Conservation (phyloP, 108 stramenopile species). For the Skeletonema costatum region DNA sequence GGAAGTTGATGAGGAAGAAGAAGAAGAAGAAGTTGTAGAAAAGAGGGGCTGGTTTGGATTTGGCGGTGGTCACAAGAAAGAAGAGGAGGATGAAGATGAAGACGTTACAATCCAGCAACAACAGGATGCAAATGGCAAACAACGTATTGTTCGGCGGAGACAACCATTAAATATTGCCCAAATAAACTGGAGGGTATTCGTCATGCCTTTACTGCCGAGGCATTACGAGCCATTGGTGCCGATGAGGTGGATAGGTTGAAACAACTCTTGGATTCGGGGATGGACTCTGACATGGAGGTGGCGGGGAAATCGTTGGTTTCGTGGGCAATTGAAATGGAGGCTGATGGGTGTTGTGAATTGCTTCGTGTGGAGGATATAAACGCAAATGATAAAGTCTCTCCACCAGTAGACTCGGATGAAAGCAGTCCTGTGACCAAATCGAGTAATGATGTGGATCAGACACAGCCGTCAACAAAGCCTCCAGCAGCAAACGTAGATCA, state of each 20-base stretch:
- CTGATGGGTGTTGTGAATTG: constrained; percentile 60
- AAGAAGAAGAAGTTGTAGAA: constrained; percentile 16
- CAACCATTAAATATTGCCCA: constrained; percentile 63
- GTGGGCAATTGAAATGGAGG: constrained; percentile 82
- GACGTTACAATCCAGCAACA: constrained; percentile 6
- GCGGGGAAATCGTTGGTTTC: constrained; percentile 67
- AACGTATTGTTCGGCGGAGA: constrained; percentile 8
- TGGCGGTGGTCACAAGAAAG: constrained; percentile 16
- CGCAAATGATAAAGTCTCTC: neutral
- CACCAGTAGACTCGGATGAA: neutral
- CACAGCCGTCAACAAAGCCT: neutral
- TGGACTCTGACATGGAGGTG: constrained; percentile 51
- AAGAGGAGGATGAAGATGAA: constrained; percentile 33
- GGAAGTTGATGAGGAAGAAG: constrained; percentile 3
- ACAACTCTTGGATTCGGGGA: constrained; percentile 72
- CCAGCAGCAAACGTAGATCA: constrained; percentile 1
- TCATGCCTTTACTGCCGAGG: constrained; percentile 87
- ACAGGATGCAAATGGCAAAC: neutral
- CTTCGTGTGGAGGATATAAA: constrained; percentile 10
- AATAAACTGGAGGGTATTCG: constrained; percentile 77
- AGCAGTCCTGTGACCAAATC: neutral
- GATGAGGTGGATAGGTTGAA: constrained; percentile 76
- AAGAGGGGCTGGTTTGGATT: constrained; percentile 47
- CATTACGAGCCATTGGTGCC: constrained; percentile 79
- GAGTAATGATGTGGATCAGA: neutral